These are phyloP conservation scores for Termitomyces sp. DNA, from an alignment of 768 basidiomycete genomes.

Conservation along the genomic window DNA sequence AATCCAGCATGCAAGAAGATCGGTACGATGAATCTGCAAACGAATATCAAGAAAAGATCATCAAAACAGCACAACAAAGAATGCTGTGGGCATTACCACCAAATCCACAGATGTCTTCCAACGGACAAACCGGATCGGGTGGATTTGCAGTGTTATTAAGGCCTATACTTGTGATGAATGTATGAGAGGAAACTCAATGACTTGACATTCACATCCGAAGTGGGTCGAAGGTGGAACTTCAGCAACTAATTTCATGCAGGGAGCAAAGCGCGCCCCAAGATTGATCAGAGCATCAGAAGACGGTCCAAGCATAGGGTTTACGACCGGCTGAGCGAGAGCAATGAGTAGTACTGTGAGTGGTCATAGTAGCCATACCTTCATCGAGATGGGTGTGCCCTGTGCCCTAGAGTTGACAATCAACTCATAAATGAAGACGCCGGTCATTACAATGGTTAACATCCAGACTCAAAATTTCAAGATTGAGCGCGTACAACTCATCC, in stretches of 20 bases:
- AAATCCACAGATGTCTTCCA: slow-evolving; percentile 86
- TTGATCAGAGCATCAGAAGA: slow-evolving; percentile 80
- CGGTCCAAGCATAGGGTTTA: slow-evolving; percentile 92
- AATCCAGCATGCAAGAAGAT: slow-evolving; percentile 96
- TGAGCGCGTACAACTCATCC: slow-evolving; percentile 9
- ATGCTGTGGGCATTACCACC: slow-evolving; percentile 51
- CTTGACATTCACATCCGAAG: slow-evolving; percentile 48
- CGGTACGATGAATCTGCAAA: slow-evolving; percentile 72
- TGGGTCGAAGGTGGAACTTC: slow-evolving; percentile 50
- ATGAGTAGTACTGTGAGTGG: neutral
- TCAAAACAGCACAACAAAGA: slow-evolving; percentile 8
- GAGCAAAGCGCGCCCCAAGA: slow-evolving; percentile 88
- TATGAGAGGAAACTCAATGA: neutral
- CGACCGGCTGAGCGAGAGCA: slow-evolving; percentile 49
- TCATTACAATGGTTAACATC: slow-evolving; percentile 61
- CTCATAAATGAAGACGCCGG: slow-evolving; percentile 79
- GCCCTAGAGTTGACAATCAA: slow-evolving; percentile 68
- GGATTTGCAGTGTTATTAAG: slow-evolving; percentile 85
- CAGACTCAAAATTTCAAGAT: slow-evolving; percentile 43
- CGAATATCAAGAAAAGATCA: neutral
- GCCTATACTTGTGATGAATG: slow-evolving; percentile 38
- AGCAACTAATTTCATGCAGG: slow-evolving; percentile 80
- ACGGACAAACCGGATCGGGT: slow-evolving; percentile 59
- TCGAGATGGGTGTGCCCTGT: slow-evolving; percentile 83
- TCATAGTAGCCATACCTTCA: slow-evolving; percentile 51